These are phyloP conservation scores for Naganishia antarctica DNA, from an alignment of 768 basidiomycete genomes.

Conservation along the genomic window DNA sequence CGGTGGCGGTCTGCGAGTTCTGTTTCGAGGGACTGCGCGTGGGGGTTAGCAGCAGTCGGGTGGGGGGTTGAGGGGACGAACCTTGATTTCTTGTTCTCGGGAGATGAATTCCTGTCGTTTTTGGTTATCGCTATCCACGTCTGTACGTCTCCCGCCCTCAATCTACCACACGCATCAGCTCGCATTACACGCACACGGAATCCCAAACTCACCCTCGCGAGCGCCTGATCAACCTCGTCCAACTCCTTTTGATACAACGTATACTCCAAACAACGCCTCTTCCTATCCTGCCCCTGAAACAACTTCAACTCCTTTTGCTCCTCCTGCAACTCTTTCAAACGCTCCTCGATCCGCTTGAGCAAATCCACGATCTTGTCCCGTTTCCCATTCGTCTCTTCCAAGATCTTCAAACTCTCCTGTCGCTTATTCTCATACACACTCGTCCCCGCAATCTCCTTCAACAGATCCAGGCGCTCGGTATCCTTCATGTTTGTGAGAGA, in stretches of 20 bases:
- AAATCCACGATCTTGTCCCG: slow-evolving; percentile 85
- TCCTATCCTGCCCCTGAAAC: slow-evolving; percentile 86
- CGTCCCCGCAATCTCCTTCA: slow-evolving; percentile 97
- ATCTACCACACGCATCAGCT: slow-evolving; percentile 39
- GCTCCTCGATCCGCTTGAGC: slow-evolving; percentile 82
- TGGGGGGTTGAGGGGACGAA: slow-evolving; percentile 45
- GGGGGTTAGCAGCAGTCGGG: neutral
- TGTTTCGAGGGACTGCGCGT: slow-evolving; percentile 65
- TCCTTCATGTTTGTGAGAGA: slow-evolving; percentile 96
- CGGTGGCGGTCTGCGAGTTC: slow-evolving; percentile 67
- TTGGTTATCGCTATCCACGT: slow-evolving; percentile 77
- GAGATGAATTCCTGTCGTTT: slow-evolving; percentile 74
- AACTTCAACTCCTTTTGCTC: slow-evolving; percentile 97
- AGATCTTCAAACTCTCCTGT: slow-evolving; percentile 85
- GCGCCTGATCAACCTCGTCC: slow-evolving; percentile 74
- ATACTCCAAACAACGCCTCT: slow-evolving; percentile 88
- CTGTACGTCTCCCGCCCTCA: slow-evolving; percentile 65
- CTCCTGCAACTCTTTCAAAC: slow-evolving; percentile 85
- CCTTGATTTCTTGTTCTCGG: slow-evolving; percentile 79
- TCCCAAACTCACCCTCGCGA: slow-evolving; percentile 65
- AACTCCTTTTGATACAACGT: slow-evolving; percentile 86
- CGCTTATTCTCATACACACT: slow-evolving; percentile 96
- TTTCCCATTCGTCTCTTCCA: slow-evolving; percentile 86
- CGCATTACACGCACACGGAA: neutral
- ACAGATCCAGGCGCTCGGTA: slow-evolving; percentile 80